These are phyloP conservation scores for Antitrichia curtipendula DNA, from an alignment of 225 moss, liverwort and hornwort genomes.

Conservation along the genomic window DNA sequence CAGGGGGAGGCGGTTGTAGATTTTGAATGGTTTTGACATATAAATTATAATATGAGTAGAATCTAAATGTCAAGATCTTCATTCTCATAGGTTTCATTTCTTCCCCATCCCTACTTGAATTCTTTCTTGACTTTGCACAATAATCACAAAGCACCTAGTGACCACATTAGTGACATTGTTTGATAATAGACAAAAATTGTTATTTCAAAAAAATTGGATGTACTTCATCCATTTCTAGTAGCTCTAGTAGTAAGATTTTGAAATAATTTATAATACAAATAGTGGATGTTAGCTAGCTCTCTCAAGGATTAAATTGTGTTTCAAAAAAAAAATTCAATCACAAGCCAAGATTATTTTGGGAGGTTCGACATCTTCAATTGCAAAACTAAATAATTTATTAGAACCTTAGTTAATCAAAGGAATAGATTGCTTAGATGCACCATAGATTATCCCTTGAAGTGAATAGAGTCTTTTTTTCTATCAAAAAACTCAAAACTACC, in stretches of 20 bases:
- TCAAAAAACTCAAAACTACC: background rate
- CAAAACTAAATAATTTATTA: background rate
- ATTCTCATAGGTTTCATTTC: background rate
- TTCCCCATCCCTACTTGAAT: background rate
- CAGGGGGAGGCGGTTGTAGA: fast-evolving
- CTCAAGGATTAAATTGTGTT: background rate
- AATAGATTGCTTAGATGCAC: background rate
- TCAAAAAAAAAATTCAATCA: background rate
- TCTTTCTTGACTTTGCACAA: background rate
- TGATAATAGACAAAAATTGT: background rate
- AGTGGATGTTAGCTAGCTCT: fast-evolving
- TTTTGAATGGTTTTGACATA: background rate
- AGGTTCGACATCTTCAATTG: background rate
- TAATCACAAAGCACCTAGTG: background rate
- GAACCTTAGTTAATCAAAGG: background rate
- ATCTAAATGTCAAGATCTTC: background rate
- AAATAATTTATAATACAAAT: background rate
- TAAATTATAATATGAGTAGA: background rate
- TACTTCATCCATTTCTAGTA: background rate
- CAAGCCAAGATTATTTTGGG: fast-evolving
- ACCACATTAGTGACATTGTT: background rate
- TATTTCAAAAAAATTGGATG: background rate
- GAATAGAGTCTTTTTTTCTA: background rate
- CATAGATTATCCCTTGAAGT: background rate
- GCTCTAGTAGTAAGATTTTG: background rate